Evolutionary conservation across 345 rosid genomes (phyloP), one percentile per base, ranked within the genome.

Genomic region (Citrus trifoliata): DNA sequence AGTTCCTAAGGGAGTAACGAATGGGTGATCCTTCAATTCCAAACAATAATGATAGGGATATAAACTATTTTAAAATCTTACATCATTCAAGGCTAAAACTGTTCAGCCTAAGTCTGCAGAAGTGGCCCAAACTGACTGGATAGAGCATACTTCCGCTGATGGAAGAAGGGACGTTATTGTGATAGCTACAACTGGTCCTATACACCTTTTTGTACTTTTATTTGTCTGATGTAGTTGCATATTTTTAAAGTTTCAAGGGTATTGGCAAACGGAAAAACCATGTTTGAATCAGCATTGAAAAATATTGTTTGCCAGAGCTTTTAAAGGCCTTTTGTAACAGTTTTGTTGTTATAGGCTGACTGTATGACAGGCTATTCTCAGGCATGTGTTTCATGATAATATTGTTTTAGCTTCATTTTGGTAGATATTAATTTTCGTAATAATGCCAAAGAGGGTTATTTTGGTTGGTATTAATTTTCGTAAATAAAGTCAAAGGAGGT

Each of bases 61-160:
- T 38, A 38, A 38, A 38, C 42, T 38, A 38, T 38, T 0, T 38
- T 8, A 58, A 58, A 67, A 70, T 71, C 51, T 32, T 32, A 32
- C 33, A 32, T 32, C 33, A 32, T 32, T 32, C 33, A 0, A 32
- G 33, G 33, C 33, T 32, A 32, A 32, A 32, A 32, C 28, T 61
- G 37, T 80, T 73, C 89, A 83, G 81, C 88, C 83, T 73, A 86
- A 81, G 74, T 82, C 90, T 63, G 58, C 79, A 42, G 86, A 79
- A 78, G 88, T 75, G 81, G 85, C 79, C 64, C 75, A 68, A 78
- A 85, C 89, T 67, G 94, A 94, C 76, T 96, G 99, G 95, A 84
- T 86, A 77, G 98, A 94, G 85, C 99, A 96, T 83, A 76, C 84
- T 40, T 89, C 95, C 84, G 87, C 92, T 18, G 91, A 87, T 86